Evolutionary conservation across 2,329 filamentous ascomycete species (phyloP), one percentile per base, ranked within the genome.

Genomic region (Ceratocystis ficicola): DNA sequence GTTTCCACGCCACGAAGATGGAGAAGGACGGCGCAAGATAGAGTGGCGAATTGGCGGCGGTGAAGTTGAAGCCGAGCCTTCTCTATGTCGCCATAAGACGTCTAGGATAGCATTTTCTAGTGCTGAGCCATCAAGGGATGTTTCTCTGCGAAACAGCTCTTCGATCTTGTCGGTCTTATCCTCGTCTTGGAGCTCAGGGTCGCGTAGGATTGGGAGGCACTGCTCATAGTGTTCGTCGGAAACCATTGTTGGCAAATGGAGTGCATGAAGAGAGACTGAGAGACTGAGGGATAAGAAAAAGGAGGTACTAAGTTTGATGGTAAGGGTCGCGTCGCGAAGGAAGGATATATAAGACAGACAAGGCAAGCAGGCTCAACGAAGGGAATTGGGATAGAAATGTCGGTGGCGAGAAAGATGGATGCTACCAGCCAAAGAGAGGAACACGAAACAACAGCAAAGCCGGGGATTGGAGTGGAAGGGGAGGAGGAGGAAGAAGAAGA

Each of bases 81-180:
- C 85, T 74, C 89, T 84, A 77, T 86, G 88, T 73, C 89, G 84
- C 93, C 93, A 97, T 70, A 97, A 80, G 59, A 90, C 88, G 74
- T 96, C 91, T 68, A 99, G 80, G 66, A 96, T 86, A 48, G 88
- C 88, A 78, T 96, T 94, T 73, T 97, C 94, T 65, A 97, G 82
- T 25, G 86, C 83, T 70, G 86, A 79, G 67, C 91, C 93, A 20
- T 82, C 83, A 70, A 97, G 79, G 36, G 80, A 82, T 6, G 90
- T 91, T 76, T 92, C 86, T 71, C 86, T 86, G 76, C 86, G 87
- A 72, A 97, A 80, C 64, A 96, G 81, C 70, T 91, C 88, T 77
- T 96, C 92, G 64, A 96, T 81, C 76, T 84, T 89, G 76, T 97
- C 93, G 62, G 89, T 93, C 80, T 94, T 95, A 73, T 96, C 93